A percentile compares a stretch with the other conserved stretches of the same genome.
Evolutionary conservation across 345 rosid species (phyloP).

Genomic region (Rhodamnia argentea): DNA sequence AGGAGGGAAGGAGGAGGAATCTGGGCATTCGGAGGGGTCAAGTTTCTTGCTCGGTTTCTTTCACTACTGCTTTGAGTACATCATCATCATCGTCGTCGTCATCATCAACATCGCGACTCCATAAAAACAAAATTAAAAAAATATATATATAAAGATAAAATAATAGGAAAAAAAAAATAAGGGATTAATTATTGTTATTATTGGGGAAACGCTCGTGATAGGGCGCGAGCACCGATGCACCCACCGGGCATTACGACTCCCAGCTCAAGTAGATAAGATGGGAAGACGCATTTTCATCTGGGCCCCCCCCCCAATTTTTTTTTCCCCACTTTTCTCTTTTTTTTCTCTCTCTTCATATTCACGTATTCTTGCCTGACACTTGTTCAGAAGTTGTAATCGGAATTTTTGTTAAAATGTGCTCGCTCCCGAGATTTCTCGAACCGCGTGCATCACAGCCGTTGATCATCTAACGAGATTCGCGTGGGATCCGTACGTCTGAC

Average conservation of each 20-base stretch:
- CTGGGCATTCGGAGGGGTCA: slow-evolving; percentile 29
- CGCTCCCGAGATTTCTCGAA: rapidly evolving
- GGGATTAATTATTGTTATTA: too few species aligned
- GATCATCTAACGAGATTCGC: neutral
- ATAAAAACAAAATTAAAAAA: neutral
- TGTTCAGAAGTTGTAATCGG: neutral
- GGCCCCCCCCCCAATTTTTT: too few species aligned
- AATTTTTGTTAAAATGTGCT: neutral
- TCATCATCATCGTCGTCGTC: slow-evolving; percentile 7
- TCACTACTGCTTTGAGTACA: slow-evolving; percentile 32
- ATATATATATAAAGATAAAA: neutral
- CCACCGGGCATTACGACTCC: neutral
- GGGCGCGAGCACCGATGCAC: slow-evolving; percentile 21
- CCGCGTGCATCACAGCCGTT: neutral
- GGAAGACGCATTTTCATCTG: neutral
- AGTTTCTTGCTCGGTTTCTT: slow-evolving; percentile 21
- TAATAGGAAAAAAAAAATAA: slow-evolving; percentile 5
- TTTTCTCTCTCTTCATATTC: neutral
- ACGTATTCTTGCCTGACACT: neutral
- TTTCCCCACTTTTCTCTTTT: too few species aligned
- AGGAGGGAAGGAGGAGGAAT: slow-evolving; percentile 15
- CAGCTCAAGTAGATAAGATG: neutral
- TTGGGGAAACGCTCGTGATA: slow-evolving; percentile 14
- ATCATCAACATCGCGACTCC: neutral
- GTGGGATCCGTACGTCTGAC: too few species aligned